Evolutionary conservation across 2,329 filamentous ascomycete species (phyloP).

Genomic region (Apiospora rasikravindrae): DNA sequence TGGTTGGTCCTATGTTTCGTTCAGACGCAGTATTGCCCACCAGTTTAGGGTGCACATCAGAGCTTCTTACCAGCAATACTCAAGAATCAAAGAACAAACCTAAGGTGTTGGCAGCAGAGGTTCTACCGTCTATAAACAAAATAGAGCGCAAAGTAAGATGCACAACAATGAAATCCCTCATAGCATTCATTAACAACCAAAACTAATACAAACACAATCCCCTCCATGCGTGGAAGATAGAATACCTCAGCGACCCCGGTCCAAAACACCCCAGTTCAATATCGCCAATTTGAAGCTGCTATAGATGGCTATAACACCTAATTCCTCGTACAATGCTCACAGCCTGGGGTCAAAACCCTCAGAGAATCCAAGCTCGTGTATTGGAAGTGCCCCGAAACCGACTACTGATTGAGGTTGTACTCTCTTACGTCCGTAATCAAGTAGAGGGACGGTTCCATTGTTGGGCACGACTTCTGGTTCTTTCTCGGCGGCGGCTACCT

Average conservation of each 20-base stretch:
- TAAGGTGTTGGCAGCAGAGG: neutral
- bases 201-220: too few relatives aligned
- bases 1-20: too few relatives aligned
- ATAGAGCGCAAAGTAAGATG: neutral
- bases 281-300: too few relatives aligned
- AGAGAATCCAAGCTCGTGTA: conserved; percentile 84
- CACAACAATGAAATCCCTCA: neutral
- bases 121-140: neutral
- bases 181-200: neutral
- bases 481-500: conserved; percentile 44
- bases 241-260: too few relatives aligned
- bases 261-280: too few relatives aligned
- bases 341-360: conserved; percentile 86
- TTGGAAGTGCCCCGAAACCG: conserved; percentile 73
- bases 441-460: conserved; percentile 56
- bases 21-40: neutral
- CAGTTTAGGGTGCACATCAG: neutral
- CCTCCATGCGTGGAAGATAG: too few relatives aligned
- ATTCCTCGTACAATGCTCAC: conserved; percentile 44
- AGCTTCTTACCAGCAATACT: neutral
- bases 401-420: conserved; percentile 79
- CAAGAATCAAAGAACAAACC: neutral
- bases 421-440: conserved; percentile 78
- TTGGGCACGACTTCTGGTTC: conserved; percentile 19
- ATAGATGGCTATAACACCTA: too few relatives aligned